phyloP scores from a whole-genome alignment of 2,329 filamentous ascomycete genomes.

The Xylariaceae sp. region DNA sequence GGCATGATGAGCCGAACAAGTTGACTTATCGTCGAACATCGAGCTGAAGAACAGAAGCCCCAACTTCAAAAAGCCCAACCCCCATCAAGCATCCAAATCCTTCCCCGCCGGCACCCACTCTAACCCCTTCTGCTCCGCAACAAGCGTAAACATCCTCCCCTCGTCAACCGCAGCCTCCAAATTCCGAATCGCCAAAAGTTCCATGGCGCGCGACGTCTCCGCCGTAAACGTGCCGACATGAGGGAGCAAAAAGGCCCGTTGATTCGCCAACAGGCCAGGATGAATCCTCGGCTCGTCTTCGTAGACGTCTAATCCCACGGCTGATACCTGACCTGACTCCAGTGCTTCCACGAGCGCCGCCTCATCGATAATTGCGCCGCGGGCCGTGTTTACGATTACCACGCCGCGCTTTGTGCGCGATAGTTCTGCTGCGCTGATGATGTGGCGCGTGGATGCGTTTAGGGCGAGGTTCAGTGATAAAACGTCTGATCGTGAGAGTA shows the following conservation, averaged over 20 bases:
- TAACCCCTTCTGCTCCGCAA: constrained; percentile 51
- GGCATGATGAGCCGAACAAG: too few species aligned
- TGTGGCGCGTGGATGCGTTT: constrained; percentile 44
- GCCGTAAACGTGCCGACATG: constrained; percentile 63
- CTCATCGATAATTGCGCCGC: constrained; percentile 53
- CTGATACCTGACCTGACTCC: constrained; percentile 48
- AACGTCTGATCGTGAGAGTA: constrained; percentile 49
- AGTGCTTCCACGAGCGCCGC: constrained; percentile 48
- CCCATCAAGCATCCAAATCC: not conserved
- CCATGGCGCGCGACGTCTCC: constrained; percentile 42
- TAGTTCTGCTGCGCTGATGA: constrained; percentile 47
- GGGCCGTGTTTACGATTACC: constrained; percentile 52
- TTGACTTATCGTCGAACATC: too few species aligned
- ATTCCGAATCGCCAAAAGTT: constrained; percentile 44
- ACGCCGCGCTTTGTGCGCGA: constrained; percentile 50
- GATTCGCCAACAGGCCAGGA: constrained; percentile 52
- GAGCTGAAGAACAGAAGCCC: too few species aligned
- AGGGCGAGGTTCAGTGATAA: constrained; percentile 50
- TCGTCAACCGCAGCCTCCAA: constrained; percentile 51
- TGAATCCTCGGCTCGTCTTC: constrained; percentile 57
- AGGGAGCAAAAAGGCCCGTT: constrained; percentile 56
- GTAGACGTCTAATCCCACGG: constrained; percentile 52
- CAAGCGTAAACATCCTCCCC: constrained; percentile 52
- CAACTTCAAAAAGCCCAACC: too few species aligned
- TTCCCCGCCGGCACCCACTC: constrained; percentile 24